Percentiles rank a stretch among this genome's conserved stretches.
Conservation (phyloP, 176 grass and related monocot genomes). For the Secale cereale region DNA sequence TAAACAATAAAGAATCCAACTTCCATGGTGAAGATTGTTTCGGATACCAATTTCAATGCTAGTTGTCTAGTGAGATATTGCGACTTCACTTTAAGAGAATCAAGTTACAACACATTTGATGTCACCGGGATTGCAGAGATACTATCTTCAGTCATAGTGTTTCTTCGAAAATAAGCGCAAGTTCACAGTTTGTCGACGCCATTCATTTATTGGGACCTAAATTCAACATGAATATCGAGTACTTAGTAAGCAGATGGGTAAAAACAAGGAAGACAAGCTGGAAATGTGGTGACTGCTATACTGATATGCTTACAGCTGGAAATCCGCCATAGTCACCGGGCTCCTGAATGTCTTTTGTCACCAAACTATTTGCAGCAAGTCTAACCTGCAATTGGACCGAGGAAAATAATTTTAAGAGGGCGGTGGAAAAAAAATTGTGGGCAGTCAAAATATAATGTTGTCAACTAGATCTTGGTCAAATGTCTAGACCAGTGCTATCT, state of each 20-base stretch:
- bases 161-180: conserved; percentile 30
- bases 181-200: conserved; percentile 37
- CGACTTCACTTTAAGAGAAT: neutral
- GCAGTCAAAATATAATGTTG: neutral
- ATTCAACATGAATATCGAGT: neutral
- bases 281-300: neutral
- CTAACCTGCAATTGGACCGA: conserved; percentile 36
- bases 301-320: conserved; percentile 49
- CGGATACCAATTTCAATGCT: neutral
- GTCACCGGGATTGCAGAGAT: neutral
- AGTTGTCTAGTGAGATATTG: too few species aligned
- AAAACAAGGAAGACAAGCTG: neutral
- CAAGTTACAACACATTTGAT: neutral
- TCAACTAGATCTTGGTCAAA: neutral
- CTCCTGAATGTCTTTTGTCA: conserved; percentile 46
- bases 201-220: conserved; percentile 53
- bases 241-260: neutral
- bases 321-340: conserved; percentile 66
- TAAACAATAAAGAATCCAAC: neutral
- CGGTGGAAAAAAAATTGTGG: neutral
- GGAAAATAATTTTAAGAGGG: neutral
- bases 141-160: neutral
- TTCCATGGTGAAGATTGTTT: neutral
- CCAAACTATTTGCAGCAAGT: conserved; percentile 57
- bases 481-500: neutral